A percentile compares a stretch with the other conserved stretches of the same genome.
phyloP scores from a whole-genome alignment of 352 stramenopile species.

The Pythium coloratum region DNA sequence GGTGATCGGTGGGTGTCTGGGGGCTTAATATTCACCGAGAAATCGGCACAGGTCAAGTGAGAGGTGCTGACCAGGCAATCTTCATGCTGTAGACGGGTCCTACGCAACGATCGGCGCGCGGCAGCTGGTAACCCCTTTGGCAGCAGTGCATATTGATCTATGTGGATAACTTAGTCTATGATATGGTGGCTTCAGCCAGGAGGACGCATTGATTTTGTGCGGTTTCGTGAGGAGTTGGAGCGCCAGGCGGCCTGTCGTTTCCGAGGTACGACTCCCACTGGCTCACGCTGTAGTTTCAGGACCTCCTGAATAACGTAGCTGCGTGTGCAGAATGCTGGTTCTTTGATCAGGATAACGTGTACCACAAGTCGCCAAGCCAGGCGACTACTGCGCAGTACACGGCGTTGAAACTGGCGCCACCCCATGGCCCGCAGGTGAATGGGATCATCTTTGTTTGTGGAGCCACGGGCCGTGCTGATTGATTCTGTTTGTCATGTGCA shows the following conservation, averaged over 20 bases:
- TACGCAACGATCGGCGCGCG: slow-evolving; percentile 20
- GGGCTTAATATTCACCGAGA: background rate
- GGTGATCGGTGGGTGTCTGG: slow-evolving; percentile 54
- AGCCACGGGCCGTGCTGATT: background rate
- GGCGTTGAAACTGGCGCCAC: slow-evolving; percentile 67
- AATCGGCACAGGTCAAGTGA: background rate
- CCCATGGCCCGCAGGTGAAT: slow-evolving; percentile 69
- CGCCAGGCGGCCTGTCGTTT: slow-evolving; percentile 41
- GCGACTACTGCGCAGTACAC: slow-evolving; percentile 50
- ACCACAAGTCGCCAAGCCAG: slow-evolving; percentile 39
- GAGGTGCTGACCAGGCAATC: background rate
- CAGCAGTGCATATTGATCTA: background rate
- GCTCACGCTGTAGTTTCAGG: background rate
- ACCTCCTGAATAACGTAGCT: background rate
- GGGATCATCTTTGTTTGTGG: background rate
- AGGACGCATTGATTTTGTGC: slow-evolving; percentile 69
- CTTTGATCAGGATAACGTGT: slow-evolving; percentile 76
- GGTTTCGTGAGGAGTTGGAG: slow-evolving; percentile 65
- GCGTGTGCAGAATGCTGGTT: slow-evolving; percentile 80
- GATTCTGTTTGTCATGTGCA: slow-evolving; percentile 19
- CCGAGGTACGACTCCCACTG: slow-evolving; percentile 35
- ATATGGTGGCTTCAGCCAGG: slow-evolving; percentile 29
- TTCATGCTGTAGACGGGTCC: slow-evolving; percentile 17
- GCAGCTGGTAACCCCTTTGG: no score
- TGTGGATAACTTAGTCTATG: slow-evolving; percentile 1